These are phyloP conservation scores for Pythium dissimile DNA, from an alignment of 352 stramenopile genomes.

Conservation along the genomic window DNA sequence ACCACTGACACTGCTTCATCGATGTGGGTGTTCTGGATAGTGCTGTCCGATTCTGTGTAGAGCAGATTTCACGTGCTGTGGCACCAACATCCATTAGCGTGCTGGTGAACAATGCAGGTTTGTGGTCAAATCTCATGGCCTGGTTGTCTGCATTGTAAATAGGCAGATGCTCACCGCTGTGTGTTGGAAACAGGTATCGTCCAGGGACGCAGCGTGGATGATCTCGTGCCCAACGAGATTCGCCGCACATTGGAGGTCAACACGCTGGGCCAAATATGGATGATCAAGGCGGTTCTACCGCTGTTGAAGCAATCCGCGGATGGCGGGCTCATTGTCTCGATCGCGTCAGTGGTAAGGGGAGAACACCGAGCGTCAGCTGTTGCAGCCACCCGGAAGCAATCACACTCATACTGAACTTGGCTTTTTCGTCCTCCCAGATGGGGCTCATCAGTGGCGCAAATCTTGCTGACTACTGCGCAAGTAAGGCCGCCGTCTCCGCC, in stretches of 20 bases:
- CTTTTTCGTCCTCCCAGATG: constrained; percentile 35
- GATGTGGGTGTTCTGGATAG: constrained; percentile 14
- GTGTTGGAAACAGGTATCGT: constrained; percentile 31
- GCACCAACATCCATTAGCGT: constrained; percentile 22
- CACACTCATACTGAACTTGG: background rate
- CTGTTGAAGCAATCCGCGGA: constrained; percentile 46
- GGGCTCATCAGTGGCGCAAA: constrained; percentile 57
- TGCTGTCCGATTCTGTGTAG: constrained; percentile 17
- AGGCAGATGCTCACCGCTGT: too few species aligned
- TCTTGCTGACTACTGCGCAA: constrained; percentile 74
- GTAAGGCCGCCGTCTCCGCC: constrained; percentile 66
- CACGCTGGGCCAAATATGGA: constrained; percentile 77
- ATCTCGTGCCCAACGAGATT: constrained; percentile 21
- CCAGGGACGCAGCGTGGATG: constrained; percentile 21
- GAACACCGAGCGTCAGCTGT: background rate
- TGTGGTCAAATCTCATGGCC: constrained; percentile 10
- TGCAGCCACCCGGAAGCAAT: background rate
- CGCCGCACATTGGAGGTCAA: constrained; percentile 28
- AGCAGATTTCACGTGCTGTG: constrained; percentile 5
- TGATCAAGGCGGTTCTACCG: constrained; percentile 51
- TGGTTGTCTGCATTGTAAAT: background rate
- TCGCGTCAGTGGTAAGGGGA: constrained; percentile 66
- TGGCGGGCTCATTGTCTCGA: constrained; percentile 46
- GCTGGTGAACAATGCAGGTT: constrained; percentile 34
- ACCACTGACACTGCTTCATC: constrained; percentile 23